Base-by-base conservation (phyloP, 192 early-diverging fungal species). In the Rhizophagus sp. region DNA sequence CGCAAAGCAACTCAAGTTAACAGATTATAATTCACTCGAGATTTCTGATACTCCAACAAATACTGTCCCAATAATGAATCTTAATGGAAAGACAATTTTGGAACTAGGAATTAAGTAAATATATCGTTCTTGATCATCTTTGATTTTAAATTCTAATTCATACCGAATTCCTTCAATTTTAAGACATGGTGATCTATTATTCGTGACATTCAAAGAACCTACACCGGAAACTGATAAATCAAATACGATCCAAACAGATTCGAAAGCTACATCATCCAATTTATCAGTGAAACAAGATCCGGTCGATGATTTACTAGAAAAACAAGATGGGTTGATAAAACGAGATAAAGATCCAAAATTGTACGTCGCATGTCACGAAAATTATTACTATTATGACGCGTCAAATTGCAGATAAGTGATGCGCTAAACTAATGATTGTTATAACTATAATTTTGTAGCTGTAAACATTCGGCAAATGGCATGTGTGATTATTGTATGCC, bases 401-500 rank as follows among this genome's bases (percentile, higher is more conserved):
- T 65, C 50, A 41, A 44, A 0, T 74, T 30, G 30, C n/a, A n/a
- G n/a, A n/a, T n/a, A n/a, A n/a, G n/a, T 2, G 44, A 44, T 44
- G 11, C 15, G 19, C 57, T 27, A 41, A 67, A 75, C 75, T 22
- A 27, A 41, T 70, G 13, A 70, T 52, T 44, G 22, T 72, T 52
- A 49, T 3, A 34, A 52, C 10, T 25, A 30, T 49, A 27, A 34
- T 22, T 34, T 61, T 73, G 12, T 83, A 94, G 94, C 80, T 96
- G 96, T 82, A 91, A 90, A 47, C 96, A 97, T 83, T 88, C 91
- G 30, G 67, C 78, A 13, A 86, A 92, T 47, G 96, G 94, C 39
- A 97, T 97, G 96, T 97, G 96, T 82, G 95, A 97, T 80, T 96
- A 97, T 80, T 97, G 96, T 80, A 90, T 94, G 89, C 96, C 96